A percentile compares a stretch with the other conserved stretches of the same genome.
phyloP scores from a whole-genome alignment of 345 rosid species.

The Boechera divaricarpa region DNA sequence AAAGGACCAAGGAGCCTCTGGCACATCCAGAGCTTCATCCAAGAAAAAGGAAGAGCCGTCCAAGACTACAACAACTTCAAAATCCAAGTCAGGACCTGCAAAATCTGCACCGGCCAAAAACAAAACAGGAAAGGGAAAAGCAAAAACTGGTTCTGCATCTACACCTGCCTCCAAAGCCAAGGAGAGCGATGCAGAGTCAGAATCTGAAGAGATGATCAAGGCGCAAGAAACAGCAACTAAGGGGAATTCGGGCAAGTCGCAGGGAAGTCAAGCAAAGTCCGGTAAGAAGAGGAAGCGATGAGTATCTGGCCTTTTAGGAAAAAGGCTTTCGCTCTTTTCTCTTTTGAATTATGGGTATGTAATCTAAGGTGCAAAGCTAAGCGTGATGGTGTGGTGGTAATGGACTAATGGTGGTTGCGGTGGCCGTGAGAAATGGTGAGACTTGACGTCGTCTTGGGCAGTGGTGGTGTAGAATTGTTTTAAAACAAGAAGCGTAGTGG shows the following conservation, averaged over 20 bases:
- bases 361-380: constrained; percentile 32
- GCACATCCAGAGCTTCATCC: constrained; percentile 48
- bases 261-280: constrained; percentile 56
- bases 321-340: constrained; percentile 3
- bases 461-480: constrained; percentile 40
- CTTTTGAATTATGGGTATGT: constrained; percentile 28
- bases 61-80: constrained; percentile 42
- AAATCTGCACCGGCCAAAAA: constrained; percentile 53
- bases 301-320: constrained; percentile 10
- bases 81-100: constrained; percentile 54
- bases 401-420: background rate
- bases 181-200: constrained; percentile 55
- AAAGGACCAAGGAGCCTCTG: constrained; percentile 47
- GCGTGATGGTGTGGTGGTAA: constrained; percentile 1
- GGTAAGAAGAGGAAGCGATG: constrained; percentile 71
- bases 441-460: constrained; percentile 21
- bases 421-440: constrained; percentile 29
- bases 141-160: constrained; percentile 50
- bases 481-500: constrained; percentile 37
- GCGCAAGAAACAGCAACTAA: constrained; percentile 49
- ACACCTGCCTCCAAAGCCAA: constrained; percentile 54
- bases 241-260: constrained; percentile 57
- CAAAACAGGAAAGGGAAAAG: constrained; percentile 52
- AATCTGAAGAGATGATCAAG: constrained; percentile 54
- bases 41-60: constrained; percentile 47